These are phyloP conservation scores for Didymellaceae sp. DNA, from an alignment of 2,329 filamentous ascomycete species.

Conservation along the genomic window DNA sequence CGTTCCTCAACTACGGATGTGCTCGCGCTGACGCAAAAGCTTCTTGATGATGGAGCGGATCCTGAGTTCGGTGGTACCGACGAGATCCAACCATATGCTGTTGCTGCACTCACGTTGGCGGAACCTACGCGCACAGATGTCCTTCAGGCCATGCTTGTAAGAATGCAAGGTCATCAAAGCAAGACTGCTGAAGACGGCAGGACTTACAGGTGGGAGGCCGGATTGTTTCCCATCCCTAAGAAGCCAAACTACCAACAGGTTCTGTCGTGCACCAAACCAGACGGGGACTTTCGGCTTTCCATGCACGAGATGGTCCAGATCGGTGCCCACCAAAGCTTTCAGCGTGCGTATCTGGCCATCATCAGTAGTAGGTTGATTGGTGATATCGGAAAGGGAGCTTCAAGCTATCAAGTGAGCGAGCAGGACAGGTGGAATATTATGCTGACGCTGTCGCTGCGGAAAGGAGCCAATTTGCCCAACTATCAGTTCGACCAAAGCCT, in stretches of 20 bases:
- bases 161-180: conserved; percentile 30
- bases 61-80: conserved; percentile 32
- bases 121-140: conserved; percentile 34
- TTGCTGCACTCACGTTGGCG: conserved; percentile 36
- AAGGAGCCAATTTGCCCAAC: conserved; percentile 22
- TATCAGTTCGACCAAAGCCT: conserved; percentile 39
- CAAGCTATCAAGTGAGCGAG: conserved; percentile 19
- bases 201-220: conserved; percentile 24
- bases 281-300: conserved; percentile 28
- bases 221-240: conserved; percentile 39
- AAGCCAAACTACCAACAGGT: conserved; percentile 33
- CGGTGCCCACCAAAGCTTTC: conserved; percentile 30
- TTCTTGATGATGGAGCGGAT: conserved; percentile 42
- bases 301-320: conserved; percentile 33
- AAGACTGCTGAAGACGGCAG: conserved; percentile 16
- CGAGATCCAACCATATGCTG: conserved; percentile 31
- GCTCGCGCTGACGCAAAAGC: conserved; percentile 27
- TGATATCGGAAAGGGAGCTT: conserved; percentile 19
- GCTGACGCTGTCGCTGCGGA: conserved; percentile 28
- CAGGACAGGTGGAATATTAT: conserved; percentile 35
- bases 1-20: conserved; percentile 39
- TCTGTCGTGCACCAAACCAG: conserved; percentile 25
- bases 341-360: conserved; percentile 35
- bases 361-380: conserved; percentile 36
- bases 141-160: conserved; percentile 34